A percentile compares a stretch with the other conserved stretches of the same genome.
phyloP scores from a whole-genome alignment of 805 yeast species.

The Candida chauliodis region DNA sequence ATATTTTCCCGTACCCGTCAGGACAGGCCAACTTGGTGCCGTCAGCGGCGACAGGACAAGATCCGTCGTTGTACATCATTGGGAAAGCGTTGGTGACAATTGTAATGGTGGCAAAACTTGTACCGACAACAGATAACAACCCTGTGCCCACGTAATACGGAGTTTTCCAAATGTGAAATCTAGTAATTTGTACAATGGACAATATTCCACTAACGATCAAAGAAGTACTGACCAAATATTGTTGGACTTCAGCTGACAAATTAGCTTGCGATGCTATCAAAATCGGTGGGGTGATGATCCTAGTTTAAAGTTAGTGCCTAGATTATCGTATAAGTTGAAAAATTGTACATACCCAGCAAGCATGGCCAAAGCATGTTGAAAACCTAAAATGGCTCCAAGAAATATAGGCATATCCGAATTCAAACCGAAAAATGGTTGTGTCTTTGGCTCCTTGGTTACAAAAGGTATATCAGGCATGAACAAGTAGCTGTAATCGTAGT shows the following conservation, averaged over 20 bases:
- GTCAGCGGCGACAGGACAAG: slow-evolving; percentile 54
- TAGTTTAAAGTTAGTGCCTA: too few relatives aligned
- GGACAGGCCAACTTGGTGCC: slow-evolving; percentile 75
- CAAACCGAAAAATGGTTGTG: slow-evolving; percentile 81
- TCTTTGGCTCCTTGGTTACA: slow-evolving; percentile 37
- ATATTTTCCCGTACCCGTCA: slow-evolving; percentile 82
- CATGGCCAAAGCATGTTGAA: slow-evolving; percentile 89
- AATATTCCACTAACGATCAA: slow-evolving; percentile 47
- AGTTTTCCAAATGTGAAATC: slow-evolving; percentile 73
- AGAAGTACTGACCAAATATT: slow-evolving; percentile 36
- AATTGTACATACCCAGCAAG: slow-evolving; percentile 78
- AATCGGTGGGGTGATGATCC: too few relatives aligned
- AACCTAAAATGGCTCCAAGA: slow-evolving; percentile 72
- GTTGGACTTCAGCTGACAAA: slow-evolving; percentile 39
- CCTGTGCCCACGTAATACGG: slow-evolving; percentile 85
- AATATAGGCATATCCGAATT: slow-evolving; percentile 78
- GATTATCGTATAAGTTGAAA: too few relatives aligned
- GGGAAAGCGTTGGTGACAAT: slow-evolving; percentile 76
- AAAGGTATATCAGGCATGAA: slow-evolving; percentile 83
- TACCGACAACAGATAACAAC: slow-evolving; percentile 83
- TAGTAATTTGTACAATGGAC: slow-evolving; percentile 60
- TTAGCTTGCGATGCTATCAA: slow-evolving; percentile 65
- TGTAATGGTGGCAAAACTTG: slow-evolving; percentile 84
- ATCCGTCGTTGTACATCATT: slow-evolving; percentile 60
- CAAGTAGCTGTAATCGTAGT: slow-evolving; percentile 74